Conservation (phyloP, 768 basidiomycete species). For the Xanthoconium stramineum region DNA sequence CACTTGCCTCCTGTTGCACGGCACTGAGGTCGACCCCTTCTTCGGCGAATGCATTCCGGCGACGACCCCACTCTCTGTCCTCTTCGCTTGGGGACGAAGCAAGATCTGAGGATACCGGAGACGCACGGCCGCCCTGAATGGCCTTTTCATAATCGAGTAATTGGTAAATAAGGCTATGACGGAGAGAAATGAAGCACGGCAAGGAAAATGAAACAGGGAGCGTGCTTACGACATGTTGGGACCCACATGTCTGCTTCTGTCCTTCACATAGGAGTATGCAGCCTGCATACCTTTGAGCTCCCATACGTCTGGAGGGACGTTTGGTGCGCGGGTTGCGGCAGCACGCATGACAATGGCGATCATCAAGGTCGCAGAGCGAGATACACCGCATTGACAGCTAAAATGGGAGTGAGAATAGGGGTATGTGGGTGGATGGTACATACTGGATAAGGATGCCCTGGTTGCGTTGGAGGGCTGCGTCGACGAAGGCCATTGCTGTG, state of each 20-base stretch:
- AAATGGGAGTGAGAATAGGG: slow-evolving; percentile 15
- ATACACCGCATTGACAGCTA: slow-evolving; percentile 93
- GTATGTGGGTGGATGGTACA: slow-evolving; percentile 33
- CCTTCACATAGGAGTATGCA: slow-evolving; percentile 86
- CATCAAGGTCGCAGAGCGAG: slow-evolving; percentile 83
- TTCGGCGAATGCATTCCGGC: slow-evolving; percentile 48
- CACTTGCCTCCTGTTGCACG: slow-evolving; percentile 74
- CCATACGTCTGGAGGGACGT: slow-evolving; percentile 73
- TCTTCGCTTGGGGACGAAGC: slow-evolving; percentile 57
- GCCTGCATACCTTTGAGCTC: slow-evolving; percentile 84
- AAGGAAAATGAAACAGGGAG: slow-evolving; percentile 22
- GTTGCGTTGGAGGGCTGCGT: slow-evolving; percentile 68
- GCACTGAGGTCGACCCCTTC: slow-evolving; percentile 49
- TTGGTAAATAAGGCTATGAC: slow-evolving; percentile 82
- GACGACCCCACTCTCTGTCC: slow-evolving; percentile 80
- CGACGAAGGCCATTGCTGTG: slow-evolving; percentile 77
- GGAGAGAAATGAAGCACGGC: slow-evolving; percentile 22
- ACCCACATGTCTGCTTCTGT: slow-evolving; percentile 82
- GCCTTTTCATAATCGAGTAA: slow-evolving; percentile 86
- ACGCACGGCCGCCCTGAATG: slow-evolving; percentile 48
- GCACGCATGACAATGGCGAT: slow-evolving; percentile 94
- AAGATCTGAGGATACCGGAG: slow-evolving; percentile 51
- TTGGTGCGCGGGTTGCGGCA: slow-evolving; percentile 63
- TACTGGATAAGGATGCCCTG: slow-evolving; percentile 86
- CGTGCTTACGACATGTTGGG: slow-evolving; percentile 90